Conservation (phyloP, 2,329 filamentous ascomycete species). For the Monilinia vaccinii-corymbosi region DNA sequence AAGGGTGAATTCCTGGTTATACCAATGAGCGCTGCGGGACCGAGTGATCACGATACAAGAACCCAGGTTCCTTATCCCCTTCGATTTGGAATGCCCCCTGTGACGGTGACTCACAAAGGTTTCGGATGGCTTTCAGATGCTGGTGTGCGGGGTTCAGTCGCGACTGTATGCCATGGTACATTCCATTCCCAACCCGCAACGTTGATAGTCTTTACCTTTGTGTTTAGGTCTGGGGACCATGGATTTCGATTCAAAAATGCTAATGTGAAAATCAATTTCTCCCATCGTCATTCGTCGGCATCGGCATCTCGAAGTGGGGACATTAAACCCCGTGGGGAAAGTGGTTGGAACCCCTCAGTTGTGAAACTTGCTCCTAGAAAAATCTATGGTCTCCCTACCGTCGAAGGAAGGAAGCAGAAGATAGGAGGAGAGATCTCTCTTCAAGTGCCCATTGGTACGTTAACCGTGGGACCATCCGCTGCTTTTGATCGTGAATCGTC, state of each 20-base stretch:
- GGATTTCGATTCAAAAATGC: constrained; percentile 16
- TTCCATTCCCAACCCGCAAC: constrained; percentile 11
- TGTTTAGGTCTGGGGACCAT: constrained; percentile 18
- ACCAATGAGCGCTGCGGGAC: background rate
- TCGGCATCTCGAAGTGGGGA: background rate
- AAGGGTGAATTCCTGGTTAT: background rate
- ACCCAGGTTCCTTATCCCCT: background rate
- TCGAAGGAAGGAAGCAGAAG: constrained; percentile 5
- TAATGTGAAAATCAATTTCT: constrained; percentile 13
- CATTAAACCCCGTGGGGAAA: background rate
- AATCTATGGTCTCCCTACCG: constrained; percentile 13
- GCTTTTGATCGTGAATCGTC: constrained; percentile 5
- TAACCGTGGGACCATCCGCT: constrained; percentile 10
- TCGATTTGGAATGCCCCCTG: background rate
- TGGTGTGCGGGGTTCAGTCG: constrained; percentile 14
- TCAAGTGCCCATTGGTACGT: constrained; percentile 9
- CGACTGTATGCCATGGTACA: constrained; percentile 14
- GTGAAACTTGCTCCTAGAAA: constrained; percentile 16
- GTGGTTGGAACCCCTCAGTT: background rate
- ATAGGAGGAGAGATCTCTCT: constrained; percentile 13
- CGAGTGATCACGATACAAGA: background rate
- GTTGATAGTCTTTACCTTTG: constrained; percentile 23
- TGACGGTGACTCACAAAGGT: constrained; percentile 38
- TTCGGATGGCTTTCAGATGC: constrained; percentile 34
- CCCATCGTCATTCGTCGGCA: constrained; percentile 4